Evolutionary conservation across 2,329 filamentous ascomycete genomes (phyloP).

Genomic region (Ustulina deusta): DNA sequence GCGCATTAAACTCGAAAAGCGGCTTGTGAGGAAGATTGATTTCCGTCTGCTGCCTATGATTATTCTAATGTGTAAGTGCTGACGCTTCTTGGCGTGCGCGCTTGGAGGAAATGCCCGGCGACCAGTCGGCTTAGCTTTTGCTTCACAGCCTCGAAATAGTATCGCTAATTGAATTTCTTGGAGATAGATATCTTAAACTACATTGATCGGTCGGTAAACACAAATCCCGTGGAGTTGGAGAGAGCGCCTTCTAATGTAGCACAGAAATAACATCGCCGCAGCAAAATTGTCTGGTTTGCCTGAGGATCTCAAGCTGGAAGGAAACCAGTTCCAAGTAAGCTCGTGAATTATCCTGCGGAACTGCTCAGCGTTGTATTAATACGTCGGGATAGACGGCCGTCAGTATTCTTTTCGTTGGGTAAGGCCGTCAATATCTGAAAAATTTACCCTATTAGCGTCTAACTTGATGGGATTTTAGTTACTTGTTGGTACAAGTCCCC

Average conservation of each 20-base stretch:
- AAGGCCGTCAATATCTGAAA: slow-evolving; percentile 33
- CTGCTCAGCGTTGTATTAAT: slow-evolving; percentile 29
- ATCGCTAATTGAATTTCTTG: slow-evolving; percentile 27
- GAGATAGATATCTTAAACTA: slow-evolving; percentile 47
- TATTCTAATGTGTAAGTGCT: slow-evolving; percentile 68
- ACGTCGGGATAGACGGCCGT: slow-evolving; percentile 55
- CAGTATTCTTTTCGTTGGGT: slow-evolving; percentile 65
- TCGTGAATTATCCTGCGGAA: neutral
- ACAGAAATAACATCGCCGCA: slow-evolving; percentile 67
- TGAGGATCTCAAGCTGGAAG: slow-evolving; percentile 51
- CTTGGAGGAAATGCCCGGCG: neutral
- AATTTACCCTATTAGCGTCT: neutral
- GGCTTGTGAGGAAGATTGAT: slow-evolving; percentile 74
- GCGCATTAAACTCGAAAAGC: slow-evolving; percentile 64
- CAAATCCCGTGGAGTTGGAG: neutral
- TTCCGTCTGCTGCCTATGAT: slow-evolving; percentile 73
- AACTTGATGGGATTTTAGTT: slow-evolving; percentile 48
- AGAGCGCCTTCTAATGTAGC: slow-evolving; percentile 27
- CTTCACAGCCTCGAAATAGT: neutral
- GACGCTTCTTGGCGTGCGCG: neutral
- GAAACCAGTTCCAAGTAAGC: slow-evolving; percentile 54
- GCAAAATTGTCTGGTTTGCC: slow-evolving; percentile 64
- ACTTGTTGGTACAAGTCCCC: slow-evolving; percentile 64
- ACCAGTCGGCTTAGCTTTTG: neutral
- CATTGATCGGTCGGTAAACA: slow-evolving; percentile 44